phyloP scores from a whole-genome alignment of 1,284 basidiomycete species.

The Takashimella tepidaria region DNA sequence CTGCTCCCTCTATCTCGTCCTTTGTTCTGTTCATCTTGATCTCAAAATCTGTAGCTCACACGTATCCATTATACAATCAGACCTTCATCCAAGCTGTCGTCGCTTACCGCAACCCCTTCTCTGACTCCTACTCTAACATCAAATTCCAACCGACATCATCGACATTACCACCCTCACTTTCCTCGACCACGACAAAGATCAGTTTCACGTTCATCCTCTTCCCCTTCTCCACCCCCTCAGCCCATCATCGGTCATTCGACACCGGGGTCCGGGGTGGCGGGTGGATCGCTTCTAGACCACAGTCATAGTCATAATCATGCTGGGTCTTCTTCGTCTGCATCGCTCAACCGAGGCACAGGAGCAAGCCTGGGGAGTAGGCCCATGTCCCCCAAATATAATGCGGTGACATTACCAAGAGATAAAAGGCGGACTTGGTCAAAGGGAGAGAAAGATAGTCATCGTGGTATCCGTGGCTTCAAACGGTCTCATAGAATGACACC shows the following conservation, averaged over 20 bases:
- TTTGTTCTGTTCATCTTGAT: background rate
- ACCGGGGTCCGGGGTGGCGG: too few relatives aligned
- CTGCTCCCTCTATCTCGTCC: background rate
- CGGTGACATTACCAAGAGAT: background rate
- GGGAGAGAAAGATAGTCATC: background rate
- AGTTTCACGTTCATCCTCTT: constrained; percentile 29
- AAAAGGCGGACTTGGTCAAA: background rate
- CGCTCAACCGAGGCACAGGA: constrained; percentile 2
- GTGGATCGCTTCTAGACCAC: too few relatives aligned
- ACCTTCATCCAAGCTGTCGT: background rate
- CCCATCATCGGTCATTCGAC: background rate
- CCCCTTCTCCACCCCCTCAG: constrained; percentile 33
- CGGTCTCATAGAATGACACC: background rate
- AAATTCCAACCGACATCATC: constrained; percentile 7
- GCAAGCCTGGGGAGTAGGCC: constrained; percentile 1
- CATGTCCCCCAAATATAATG: background rate
- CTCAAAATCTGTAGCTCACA: too few relatives aligned
- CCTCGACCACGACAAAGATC: constrained; percentile 17
- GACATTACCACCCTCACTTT: constrained; percentile 14
- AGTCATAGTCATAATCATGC: too few relatives aligned
- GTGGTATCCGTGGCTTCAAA: background rate
- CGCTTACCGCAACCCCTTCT: background rate
- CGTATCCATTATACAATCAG: too few relatives aligned
- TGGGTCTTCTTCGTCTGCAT: background rate
- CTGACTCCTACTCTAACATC: background rate